phyloP scores from a whole-genome alignment of 2,329 filamentous ascomycete species.

The Pestalotiopsis fici region DNA sequence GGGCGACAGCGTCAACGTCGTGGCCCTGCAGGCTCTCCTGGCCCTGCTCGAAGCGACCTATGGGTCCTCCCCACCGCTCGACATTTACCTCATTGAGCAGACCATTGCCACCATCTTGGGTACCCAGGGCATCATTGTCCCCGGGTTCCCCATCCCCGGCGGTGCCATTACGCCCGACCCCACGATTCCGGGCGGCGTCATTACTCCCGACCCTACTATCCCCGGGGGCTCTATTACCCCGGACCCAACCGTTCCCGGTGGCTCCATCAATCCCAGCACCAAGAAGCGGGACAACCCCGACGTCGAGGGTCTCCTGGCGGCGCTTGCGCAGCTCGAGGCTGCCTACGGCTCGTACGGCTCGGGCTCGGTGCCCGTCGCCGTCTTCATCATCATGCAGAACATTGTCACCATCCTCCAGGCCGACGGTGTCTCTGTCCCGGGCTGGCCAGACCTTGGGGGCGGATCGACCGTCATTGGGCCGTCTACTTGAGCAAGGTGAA shows the following conservation, averaged over 20 bases:
- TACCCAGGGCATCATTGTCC: constrained; percentile 2
- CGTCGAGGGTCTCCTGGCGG: constrained; percentile 17
- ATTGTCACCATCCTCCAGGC: constrained; percentile 23
- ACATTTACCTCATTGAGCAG: constrained; percentile 27
- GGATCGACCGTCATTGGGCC: constrained; percentile 17
- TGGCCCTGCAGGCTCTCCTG: constrained; percentile 21
- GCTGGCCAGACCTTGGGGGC: constrained; percentile 22
- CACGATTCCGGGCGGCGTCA: constrained; percentile 22
- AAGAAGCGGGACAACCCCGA: constrained; percentile 5
- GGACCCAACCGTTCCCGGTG: constrained; percentile 14
- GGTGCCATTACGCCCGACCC: constrained; percentile 30
- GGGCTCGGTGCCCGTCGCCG: constrained; percentile 18
- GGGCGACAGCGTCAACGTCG: constrained; percentile 20
- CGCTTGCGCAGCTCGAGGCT: constrained; percentile 19
- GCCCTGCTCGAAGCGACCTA: constrained; percentile 20
- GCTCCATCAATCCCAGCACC: constrained; percentile 13
- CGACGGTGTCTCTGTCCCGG: constrained; percentile 20
- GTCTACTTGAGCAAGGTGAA: constrained; percentile 11
- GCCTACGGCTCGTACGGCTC: constrained; percentile 21
- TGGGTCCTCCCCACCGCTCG: constrained; percentile 19
- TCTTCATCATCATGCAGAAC: constrained; percentile 25
- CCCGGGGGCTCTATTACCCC: constrained; percentile 29
- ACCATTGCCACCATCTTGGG: constrained; percentile 22
- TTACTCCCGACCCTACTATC: constrained; percentile 28
- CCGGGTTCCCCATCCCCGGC: constrained; percentile 23